phyloP scores from a whole-genome alignment of 441 rosid genomes.

The Pelargonium myrrhifolium region DNA sequence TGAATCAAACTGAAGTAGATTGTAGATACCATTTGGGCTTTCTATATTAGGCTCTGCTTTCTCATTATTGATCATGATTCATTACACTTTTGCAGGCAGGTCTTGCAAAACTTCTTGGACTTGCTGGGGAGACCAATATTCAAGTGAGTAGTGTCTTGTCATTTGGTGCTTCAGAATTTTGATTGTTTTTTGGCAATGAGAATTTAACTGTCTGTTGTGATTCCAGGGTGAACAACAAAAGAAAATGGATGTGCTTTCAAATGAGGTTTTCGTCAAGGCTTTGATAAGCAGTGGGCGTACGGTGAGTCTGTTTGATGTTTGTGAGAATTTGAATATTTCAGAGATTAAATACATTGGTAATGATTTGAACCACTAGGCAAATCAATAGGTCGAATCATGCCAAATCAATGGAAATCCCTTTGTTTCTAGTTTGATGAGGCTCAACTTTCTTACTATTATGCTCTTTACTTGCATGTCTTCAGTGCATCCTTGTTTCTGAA shows the following conservation, averaged over 20 bases:
- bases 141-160: slow-evolving; percentile 36
- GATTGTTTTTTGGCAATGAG: background rate
- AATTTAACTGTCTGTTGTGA: slow-evolving; percentile 10
- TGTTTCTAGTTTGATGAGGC: slow-evolving; percentile 1
- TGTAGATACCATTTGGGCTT: background rate
- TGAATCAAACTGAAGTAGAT: background rate
- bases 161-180: slow-evolving; percentile 4
- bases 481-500: slow-evolving; percentile 96
- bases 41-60: background rate
- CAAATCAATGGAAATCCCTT: background rate
- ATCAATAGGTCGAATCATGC: background rate
- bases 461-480: slow-evolving; percentile 13
- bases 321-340: background rate
- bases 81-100: slow-evolving; percentile 61
- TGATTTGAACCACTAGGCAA: background rate
- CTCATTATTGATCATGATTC: background rate
- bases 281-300: slow-evolving; percentile 95
- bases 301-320: slow-evolving; percentile 35
- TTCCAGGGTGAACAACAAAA: slow-evolving; percentile 93
- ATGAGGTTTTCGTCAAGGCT: slow-evolving; percentile 89
- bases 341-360: background rate
- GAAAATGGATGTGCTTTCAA: slow-evolving; percentile 92
- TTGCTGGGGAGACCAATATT: slow-evolving; percentile 92
- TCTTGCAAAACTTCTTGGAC: slow-evolving; percentile 87
- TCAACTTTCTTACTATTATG: slow-evolving; percentile 15